These are phyloP conservation scores for Trichosporon ovoides DNA, from an alignment of 1,284 basidiomycete genomes.

Conservation along the genomic window DNA sequence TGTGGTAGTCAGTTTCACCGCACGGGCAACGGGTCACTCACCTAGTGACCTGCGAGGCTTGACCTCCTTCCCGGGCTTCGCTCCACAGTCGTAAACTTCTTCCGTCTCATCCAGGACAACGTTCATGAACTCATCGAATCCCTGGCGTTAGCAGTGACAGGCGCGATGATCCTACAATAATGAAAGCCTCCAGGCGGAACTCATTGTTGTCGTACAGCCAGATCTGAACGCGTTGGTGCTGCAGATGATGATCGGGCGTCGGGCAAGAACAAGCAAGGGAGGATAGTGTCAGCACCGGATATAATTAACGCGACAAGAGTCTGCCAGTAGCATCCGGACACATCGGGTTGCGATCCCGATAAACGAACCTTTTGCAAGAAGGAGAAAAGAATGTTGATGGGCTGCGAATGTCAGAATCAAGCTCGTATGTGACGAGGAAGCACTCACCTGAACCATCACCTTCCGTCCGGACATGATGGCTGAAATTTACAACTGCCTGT, in stretches of 20 bases:
- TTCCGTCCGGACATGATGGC: conserved; percentile 80
- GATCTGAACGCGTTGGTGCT: conserved; percentile 81
- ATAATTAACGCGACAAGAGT: not conserved
- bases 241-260: conserved; percentile 8
- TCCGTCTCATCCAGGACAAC: conserved; percentile 91
- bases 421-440: not conserved
- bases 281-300: conserved; percentile 4
- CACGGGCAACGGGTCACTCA: conserved; percentile 20
- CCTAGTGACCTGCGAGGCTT: conserved; percentile 51
- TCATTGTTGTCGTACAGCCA: conserved; percentile 98
- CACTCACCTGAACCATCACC: conserved; percentile 91
- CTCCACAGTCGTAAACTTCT: conserved; percentile 85
- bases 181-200: conserved; percentile 93
- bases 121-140: conserved; percentile 99
- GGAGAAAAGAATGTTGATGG: conserved; percentile 97
- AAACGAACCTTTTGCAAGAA: conserved; percentile 66
- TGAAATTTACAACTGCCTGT: not conserved
- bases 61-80: conserved; percentile 72
- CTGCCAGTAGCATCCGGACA: too few relatives aligned
- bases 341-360: not conserved
- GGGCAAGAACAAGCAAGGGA: not conserved
- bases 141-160: conserved; percentile 54
- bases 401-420: conserved; percentile 23
- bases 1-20: conserved; percentile 42
- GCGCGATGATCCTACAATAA: conserved; percentile 64